phyloP scores from a whole-genome alignment of 169 alveolate species.

The Sarcocystis neurona region DNA sequence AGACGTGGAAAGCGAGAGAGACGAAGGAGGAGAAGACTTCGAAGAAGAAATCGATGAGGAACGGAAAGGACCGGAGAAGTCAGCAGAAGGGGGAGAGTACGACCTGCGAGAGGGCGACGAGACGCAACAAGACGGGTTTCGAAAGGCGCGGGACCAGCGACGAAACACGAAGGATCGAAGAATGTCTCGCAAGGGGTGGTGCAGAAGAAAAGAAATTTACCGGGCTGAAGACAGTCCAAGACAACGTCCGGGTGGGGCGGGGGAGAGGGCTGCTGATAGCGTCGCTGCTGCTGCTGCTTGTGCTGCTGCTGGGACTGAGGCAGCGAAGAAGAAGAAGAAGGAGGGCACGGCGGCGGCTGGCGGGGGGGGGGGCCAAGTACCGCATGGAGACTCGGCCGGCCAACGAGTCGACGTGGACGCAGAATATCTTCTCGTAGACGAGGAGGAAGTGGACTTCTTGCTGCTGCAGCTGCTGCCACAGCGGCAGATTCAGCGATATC shows the following conservation, averaged over 20 bases:
- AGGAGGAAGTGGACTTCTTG: slow-evolving; percentile 19
- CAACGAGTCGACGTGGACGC: slow-evolving; percentile 44
- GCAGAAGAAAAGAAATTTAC: background rate
- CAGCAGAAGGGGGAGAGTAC: too few species aligned
- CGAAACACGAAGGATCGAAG: background rate
- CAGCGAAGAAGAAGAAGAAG: background rate
- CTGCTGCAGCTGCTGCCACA: slow-evolving; percentile 52
- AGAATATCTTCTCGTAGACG: background rate
- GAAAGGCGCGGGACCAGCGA: background rate
- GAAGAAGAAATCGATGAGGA: too few species aligned
- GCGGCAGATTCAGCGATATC: slow-evolving; percentile 55
- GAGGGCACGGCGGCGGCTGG: too few species aligned
- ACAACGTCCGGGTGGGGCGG: slow-evolving; percentile 38
- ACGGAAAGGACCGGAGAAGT: too few species aligned
- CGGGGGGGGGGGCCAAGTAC: slow-evolving; percentile 13
- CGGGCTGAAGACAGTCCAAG: slow-evolving; percentile 54
- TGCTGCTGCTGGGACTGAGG: too few species aligned
- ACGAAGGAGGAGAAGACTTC: too few species aligned
- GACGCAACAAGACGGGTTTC: too few species aligned
- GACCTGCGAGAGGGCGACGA: too few species aligned
- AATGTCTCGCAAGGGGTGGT: background rate
- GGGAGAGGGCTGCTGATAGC: too few species aligned
- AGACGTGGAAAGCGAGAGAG: too few species aligned
- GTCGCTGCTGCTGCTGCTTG: too few species aligned
- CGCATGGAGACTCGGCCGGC: slow-evolving; percentile 39